Evolutionary conservation across 1,284 basidiomycete species (phyloP).

Genomic region (Apiotrichum sp.): DNA sequence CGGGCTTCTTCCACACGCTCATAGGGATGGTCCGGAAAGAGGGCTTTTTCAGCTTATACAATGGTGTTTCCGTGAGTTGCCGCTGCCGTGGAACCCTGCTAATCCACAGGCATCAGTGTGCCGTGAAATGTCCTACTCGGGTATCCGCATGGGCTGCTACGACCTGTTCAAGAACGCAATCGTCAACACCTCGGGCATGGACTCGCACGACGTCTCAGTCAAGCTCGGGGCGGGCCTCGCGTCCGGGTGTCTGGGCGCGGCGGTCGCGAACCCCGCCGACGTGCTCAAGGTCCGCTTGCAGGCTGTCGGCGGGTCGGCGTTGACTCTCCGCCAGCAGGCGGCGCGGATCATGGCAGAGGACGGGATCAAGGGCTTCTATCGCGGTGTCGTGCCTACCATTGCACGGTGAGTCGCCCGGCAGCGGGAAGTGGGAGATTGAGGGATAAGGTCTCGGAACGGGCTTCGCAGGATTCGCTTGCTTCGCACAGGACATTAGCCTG

Average conservation of each 20-base stretch:
- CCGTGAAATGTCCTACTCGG: constrained; percentile 17
- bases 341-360: constrained; percentile 5
- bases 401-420: constrained; percentile 9
- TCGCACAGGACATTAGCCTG: no score
- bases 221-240: constrained; percentile 17
- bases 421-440: not conserved
- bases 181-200: constrained; percentile 2
- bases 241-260: constrained; percentile 12
- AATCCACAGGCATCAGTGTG: constrained; percentile 6
- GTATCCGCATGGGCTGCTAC: constrained; percentile 20
- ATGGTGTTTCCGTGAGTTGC: constrained; percentile 11
- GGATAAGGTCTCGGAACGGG: not conserved
- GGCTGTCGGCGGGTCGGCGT: constrained; percentile 8
- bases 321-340: constrained; percentile 8
- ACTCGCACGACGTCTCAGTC: constrained; percentile 13
- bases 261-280: constrained; percentile 19
- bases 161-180: constrained; percentile 15
- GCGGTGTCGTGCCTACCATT: constrained; percentile 12
- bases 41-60: constrained; percentile 14
- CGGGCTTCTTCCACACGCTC: constrained; percentile 9
- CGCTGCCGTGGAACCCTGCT: constrained; percentile 1
- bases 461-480: not conserved
- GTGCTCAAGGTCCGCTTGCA: constrained; percentile 19
- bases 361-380: constrained; percentile 14
- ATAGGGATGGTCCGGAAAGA: constrained; percentile 11